Evolutionary conservation across 176 grass and related monocot genomes (phyloP).

Genomic region (Dactylis glomerata): DNA sequence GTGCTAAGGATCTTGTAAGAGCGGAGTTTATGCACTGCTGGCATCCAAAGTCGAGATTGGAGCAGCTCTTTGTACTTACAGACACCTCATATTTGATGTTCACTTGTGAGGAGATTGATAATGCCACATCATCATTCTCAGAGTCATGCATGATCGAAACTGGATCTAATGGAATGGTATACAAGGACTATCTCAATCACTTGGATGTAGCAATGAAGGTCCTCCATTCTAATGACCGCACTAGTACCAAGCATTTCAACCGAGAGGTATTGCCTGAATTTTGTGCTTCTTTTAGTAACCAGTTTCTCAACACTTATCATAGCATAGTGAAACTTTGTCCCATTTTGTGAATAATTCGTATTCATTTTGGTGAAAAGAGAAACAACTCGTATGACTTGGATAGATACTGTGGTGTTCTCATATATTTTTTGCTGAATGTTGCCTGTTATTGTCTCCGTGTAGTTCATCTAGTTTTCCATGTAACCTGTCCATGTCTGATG

Average conservation of each 20-base stretch:
- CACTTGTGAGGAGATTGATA: conserved; percentile 75
- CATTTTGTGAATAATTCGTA: not conserved
- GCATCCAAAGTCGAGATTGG: conserved; percentile 27
- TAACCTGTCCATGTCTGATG: not conserved
- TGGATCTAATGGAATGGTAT: conserved; percentile 67
- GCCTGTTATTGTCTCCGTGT: not conserved
- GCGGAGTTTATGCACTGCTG: conserved; percentile 30
- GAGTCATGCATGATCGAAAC: conserved; percentile 50
- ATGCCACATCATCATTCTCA: conserved; percentile 71
- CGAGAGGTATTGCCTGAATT: conserved; percentile 53
- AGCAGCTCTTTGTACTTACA: conserved; percentile 36
- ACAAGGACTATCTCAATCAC: conserved; percentile 68
- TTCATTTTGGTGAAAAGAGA: too few relatives aligned
- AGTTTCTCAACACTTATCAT: not conserved
- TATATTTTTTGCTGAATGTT: not conserved
- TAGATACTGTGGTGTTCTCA: not conserved
- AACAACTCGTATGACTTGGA: too few relatives aligned
- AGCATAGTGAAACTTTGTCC: not conserved
- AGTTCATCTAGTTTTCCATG: not conserved
- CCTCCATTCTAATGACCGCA: too few relatives aligned
- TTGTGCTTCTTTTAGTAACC: not conserved
- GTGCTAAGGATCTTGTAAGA: conserved; percentile 26
- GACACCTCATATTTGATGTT: conserved; percentile 39
- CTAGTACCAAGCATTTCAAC: conserved; percentile 39
- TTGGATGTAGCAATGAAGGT: conserved; percentile 64